These are phyloP conservation scores for Agastache rugosa DNA, from an alignment of 257 asterid species.

Conservation along the genomic window DNA sequence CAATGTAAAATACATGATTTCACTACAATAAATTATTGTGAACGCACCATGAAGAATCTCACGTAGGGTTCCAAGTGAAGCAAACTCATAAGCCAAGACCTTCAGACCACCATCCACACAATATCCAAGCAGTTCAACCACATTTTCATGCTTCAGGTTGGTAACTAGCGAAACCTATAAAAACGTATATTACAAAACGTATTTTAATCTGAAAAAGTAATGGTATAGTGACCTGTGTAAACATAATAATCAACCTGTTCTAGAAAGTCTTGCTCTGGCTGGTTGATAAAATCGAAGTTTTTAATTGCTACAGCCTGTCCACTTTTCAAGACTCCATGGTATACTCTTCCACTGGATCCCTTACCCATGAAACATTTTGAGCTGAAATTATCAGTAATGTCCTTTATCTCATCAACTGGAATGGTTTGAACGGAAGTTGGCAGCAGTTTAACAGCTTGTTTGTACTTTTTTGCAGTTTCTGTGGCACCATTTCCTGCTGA, in stretches of 20 bases:
- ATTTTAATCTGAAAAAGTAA: not conserved
- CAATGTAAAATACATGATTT: too few relatives aligned
- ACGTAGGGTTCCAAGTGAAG: conserved; percentile 55
- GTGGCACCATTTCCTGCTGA: not conserved
- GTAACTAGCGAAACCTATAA: conserved; percentile 62
- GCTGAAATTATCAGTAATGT: not conserved
- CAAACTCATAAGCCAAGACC: conserved; percentile 9
- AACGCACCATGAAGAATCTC: conserved; percentile 67
- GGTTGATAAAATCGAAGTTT: not conserved
- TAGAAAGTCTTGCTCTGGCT: not conserved
- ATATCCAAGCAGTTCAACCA: conserved; percentile 61
- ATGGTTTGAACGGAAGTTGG: not conserved
- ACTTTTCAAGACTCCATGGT: not conserved
- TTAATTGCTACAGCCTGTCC: not conserved
- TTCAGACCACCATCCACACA: not conserved
- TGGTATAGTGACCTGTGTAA: not conserved
- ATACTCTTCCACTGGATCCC: not conserved
- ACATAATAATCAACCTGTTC: not conserved
- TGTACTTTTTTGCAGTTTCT: not conserved
- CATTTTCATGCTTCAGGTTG: conserved; percentile 55
- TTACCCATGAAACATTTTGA: not conserved
- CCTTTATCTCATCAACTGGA: not conserved
- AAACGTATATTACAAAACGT: not conserved
- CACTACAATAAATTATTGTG: not conserved
- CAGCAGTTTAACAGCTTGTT: not conserved